Evolutionary conservation across 345 rosid species (phyloP).

Genomic region (Iberis pinnata): DNA sequence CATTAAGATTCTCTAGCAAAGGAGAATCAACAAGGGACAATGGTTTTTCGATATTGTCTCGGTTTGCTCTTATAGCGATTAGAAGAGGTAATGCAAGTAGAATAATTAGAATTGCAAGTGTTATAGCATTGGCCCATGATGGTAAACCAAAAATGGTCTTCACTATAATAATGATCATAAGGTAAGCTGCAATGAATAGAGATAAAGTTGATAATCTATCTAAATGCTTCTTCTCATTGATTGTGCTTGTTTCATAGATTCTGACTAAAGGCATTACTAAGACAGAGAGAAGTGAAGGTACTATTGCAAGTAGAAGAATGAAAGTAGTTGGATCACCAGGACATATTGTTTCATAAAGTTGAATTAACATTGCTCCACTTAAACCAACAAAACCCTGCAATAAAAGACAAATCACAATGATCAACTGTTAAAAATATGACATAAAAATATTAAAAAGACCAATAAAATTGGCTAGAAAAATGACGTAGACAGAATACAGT

Average conservation of each 20-base stretch:
- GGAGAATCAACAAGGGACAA: slow-evolving; percentile 17
- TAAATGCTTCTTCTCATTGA: slow-evolving; percentile 59
- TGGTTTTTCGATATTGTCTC: slow-evolving; percentile 28
- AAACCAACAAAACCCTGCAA: slow-evolving; percentile 86
- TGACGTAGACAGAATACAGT: no score
- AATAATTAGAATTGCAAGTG: slow-evolving; percentile 40
- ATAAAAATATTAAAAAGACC: no score
- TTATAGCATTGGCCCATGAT: slow-evolving; percentile 37
- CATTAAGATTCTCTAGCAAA: no score
- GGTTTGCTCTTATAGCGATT: slow-evolving; percentile 50
- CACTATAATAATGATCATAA: slow-evolving; percentile 49
- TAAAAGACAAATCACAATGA: background rate
- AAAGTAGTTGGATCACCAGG: slow-evolving; percentile 48
- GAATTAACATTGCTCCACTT: slow-evolving; percentile 77
- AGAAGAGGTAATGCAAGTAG: slow-evolving; percentile 53
- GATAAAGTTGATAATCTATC: slow-evolving; percentile 65
- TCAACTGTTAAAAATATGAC: no score
- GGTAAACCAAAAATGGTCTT: slow-evolving; percentile 49
- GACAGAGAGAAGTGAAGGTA: slow-evolving; percentile 55
- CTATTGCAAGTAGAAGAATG: slow-evolving; percentile 58
- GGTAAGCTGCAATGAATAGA: slow-evolving; percentile 59
- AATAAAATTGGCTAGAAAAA: no score
- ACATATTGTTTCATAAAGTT: slow-evolving; percentile 53
- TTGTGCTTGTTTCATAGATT: slow-evolving; percentile 40
- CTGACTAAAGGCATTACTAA: slow-evolving; percentile 59